Conservation (phyloP, 2,329 filamentous ascomycete genomes). For the Microdochium paspali region DNA sequence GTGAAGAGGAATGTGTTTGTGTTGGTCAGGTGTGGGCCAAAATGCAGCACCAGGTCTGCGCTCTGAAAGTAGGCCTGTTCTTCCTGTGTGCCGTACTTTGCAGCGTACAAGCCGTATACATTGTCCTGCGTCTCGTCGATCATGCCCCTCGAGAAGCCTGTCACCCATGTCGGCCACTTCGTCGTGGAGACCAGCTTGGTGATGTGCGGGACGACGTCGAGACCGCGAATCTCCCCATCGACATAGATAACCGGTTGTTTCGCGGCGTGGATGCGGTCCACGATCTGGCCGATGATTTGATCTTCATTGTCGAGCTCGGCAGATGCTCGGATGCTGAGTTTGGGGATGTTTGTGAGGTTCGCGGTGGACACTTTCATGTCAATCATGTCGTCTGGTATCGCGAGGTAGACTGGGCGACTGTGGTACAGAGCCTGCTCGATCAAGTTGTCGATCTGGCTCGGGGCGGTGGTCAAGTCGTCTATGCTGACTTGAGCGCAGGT, state of each 20-base stretch:
- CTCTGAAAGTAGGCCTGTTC: slow-evolving; percentile 25
- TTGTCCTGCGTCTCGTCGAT: slow-evolving; percentile 36
- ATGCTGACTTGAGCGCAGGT: slow-evolving; percentile 39
- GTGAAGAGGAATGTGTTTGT: slow-evolving; percentile 33
- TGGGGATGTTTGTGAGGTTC: slow-evolving; percentile 13
- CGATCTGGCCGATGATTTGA: slow-evolving; percentile 19
- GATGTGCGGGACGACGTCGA: slow-evolving; percentile 29
- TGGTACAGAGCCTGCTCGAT: slow-evolving; percentile 39
- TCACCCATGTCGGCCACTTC: slow-evolving; percentile 35
- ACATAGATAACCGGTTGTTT: slow-evolving; percentile 40
- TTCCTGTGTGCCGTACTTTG: slow-evolving; percentile 24
- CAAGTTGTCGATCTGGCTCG: slow-evolving; percentile 39
- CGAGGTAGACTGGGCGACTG: slow-evolving; percentile 46
- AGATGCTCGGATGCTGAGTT: slow-evolving; percentile 10
- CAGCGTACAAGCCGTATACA: slow-evolving; percentile 38
- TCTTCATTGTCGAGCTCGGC: slow-evolving; percentile 10
- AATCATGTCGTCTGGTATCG: slow-evolving; percentile 45
- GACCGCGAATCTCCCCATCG: slow-evolving; percentile 36
- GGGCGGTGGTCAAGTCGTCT: slow-evolving; percentile 30
- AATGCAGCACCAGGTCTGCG: slow-evolving; percentile 33
- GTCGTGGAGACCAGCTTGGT: slow-evolving; percentile 31
- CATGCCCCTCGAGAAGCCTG: slow-evolving; percentile 38
- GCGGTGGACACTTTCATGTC: slow-evolving; percentile 19
- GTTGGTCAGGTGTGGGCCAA: slow-evolving; percentile 35
- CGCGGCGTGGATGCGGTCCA: slow-evolving; percentile 31